Conservation (phyloP, 805 yeast species). For the Schizosaccharomyces japonicus region DNA sequence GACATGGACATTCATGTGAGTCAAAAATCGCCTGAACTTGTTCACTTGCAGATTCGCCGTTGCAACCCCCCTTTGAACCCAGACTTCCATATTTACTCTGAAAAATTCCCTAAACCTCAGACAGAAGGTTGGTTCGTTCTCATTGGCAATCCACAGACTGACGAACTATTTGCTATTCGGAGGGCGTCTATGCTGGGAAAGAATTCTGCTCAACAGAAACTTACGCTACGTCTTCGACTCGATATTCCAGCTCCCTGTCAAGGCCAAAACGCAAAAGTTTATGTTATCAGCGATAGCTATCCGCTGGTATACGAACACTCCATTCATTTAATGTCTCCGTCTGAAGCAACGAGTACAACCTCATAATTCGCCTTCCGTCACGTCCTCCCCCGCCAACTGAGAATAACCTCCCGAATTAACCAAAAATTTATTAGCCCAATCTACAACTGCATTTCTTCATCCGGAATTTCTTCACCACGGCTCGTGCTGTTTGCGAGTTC, state of each 20-base stretch:
- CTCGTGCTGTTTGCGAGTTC: constrained; percentile 72
- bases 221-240: background rate
- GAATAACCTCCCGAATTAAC: background rate
- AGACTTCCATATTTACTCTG: constrained; percentile 49
- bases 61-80: constrained; percentile 20
- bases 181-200: background rate
- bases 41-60: constrained; percentile 30
- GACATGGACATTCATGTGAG: background rate
- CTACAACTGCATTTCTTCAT: background rate
- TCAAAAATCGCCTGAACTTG: constrained; percentile 18
- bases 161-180: constrained; percentile 22
- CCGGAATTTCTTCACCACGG: constrained; percentile 8
- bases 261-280: background rate
- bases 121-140: constrained; percentile 83
- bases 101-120: constrained; percentile 71
- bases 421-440: background rate
- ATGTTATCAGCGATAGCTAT: background rate
- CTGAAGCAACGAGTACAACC: too few species aligned
- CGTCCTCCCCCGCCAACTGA: background rate
- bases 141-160: constrained; percentile 22
- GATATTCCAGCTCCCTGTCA: background rate
- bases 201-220: background rate
- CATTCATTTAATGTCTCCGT: too few species aligned
- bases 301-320: background rate
- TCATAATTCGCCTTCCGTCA: too few species aligned